phyloP scores from a whole-genome alignment of 805 yeast genomes.

The Cyberlindnera nakhonratchasimensis region DNA sequence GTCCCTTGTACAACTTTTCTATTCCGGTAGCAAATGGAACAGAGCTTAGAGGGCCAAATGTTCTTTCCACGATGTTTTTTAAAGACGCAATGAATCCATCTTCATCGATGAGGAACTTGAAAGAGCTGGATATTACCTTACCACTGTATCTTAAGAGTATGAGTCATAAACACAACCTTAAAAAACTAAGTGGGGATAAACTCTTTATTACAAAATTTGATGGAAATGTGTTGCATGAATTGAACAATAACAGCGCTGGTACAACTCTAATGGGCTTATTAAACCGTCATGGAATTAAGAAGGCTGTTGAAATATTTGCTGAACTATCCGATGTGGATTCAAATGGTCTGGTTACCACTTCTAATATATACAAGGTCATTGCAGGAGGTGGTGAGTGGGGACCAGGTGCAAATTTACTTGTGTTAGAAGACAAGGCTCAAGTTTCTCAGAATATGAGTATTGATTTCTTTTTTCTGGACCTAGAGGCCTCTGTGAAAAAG shows the following conservation, averaged over 20 bases:
- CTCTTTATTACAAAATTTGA: neutral
- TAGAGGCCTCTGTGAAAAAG: neutral
- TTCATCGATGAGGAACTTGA: constrained; percentile 3
- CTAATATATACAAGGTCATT: constrained; percentile 4
- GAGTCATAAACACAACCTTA: neutral
- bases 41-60: constrained; percentile 7
- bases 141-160: neutral
- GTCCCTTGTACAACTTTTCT: neutral
- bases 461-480: neutral
- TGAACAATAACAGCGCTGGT: constrained; percentile 10
- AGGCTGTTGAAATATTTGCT: constrained; percentile 10
- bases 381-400: constrained; percentile 18
- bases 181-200: neutral
- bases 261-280: constrained; percentile 5
- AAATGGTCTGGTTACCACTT: neutral
- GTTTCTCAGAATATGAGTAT: neutral
- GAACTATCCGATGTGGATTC: neutral
- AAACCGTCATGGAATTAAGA: constrained; percentile 3
- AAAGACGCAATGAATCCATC: neutral
- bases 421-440: constrained; percentile 5
- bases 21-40: constrained; percentile 9
- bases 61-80: constrained; percentile 7
- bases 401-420: constrained; percentile 9
- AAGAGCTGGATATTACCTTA: constrained; percentile 1
- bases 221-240: constrained; percentile 6